Evolutionary conservation across 257 asterid genomes (phyloP).

Genomic region (Capsicum chinense): DNA sequence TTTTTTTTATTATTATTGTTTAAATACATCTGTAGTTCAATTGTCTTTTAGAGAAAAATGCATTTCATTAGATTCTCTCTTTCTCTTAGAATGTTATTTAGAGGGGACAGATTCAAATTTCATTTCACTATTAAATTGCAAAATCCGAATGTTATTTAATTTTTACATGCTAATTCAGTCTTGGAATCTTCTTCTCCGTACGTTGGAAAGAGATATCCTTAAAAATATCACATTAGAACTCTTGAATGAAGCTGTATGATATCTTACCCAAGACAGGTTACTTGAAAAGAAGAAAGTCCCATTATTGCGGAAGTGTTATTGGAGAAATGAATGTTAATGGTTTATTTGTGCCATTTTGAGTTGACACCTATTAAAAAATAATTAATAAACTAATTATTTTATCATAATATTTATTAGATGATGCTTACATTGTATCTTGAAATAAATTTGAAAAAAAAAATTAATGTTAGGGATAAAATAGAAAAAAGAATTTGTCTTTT

Average conservation of each 20-base stretch:
- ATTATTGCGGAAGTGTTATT: neutral
- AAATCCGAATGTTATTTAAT: neutral
- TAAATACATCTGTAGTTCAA: neutral
- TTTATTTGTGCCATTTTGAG: too few relatives aligned
- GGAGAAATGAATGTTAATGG: neutral
- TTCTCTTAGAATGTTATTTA: neutral
- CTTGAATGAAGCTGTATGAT: neutral
- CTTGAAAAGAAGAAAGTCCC: neutral
- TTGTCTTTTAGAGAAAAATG: constrained; percentile 10
- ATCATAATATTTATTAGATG: too few relatives aligned
- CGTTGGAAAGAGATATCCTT: neutral
- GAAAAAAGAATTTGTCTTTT: too few relatives aligned
- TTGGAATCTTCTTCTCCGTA: neutral
- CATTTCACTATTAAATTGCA: neutral
- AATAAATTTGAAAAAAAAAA: too few relatives aligned
- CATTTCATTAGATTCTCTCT: neutral
- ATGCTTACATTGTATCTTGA: too few relatives aligned
- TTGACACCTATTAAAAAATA: too few relatives aligned
- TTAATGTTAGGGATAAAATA: too few relatives aligned
- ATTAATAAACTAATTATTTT: too few relatives aligned
- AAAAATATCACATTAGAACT: neutral
- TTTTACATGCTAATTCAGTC: neutral
- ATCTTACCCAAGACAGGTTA: neutral
- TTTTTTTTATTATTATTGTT: neutral
- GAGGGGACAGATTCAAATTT: neutral